Evolutionary conservation across 2,329 filamentous ascomycete species (phyloP).

Genomic region (Uncinocarpus reesii): DNA sequence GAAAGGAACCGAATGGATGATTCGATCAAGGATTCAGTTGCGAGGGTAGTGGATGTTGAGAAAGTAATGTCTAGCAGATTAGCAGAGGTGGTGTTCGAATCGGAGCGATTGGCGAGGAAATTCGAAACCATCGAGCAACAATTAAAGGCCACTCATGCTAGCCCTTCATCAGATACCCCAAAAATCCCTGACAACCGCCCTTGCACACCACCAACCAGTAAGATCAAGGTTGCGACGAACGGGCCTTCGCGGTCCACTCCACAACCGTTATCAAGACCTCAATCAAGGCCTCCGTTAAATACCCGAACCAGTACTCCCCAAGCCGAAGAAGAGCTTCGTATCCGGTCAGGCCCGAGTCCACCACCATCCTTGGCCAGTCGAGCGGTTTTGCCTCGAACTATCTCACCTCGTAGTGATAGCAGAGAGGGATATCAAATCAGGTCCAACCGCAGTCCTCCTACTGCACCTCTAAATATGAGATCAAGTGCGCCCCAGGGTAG

Average conservation of each 20-base stretch:
- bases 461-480: background rate
- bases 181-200: too few relatives aligned
- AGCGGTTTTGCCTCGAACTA: background rate
- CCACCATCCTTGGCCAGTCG: background rate
- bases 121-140: background rate
- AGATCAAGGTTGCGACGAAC: too few relatives aligned
- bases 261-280: background rate
- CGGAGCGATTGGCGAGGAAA: background rate
- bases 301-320: background rate
- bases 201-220: too few relatives aligned
- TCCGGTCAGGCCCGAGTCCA: background rate
- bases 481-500: background rate
- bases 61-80: constrained; percentile 3
- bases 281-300: background rate
- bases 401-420: background rate
- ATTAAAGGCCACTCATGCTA: too few relatives aligned
- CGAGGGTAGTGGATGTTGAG: constrained; percentile 2
- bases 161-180: too few relatives aligned
- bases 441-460: background rate
- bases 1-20: constrained; percentile 16
- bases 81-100: background rate
- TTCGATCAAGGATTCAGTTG: constrained; percentile 10
- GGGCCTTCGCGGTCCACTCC: background rate
- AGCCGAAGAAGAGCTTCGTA: background rate
- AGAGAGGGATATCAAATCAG: background rate